Percentiles rank a stretch among this genome's conserved stretches.
Evolutionary conservation across 1,284 basidiomycete genomes (phyloP).

Genomic region (Athelia sp.): DNA sequence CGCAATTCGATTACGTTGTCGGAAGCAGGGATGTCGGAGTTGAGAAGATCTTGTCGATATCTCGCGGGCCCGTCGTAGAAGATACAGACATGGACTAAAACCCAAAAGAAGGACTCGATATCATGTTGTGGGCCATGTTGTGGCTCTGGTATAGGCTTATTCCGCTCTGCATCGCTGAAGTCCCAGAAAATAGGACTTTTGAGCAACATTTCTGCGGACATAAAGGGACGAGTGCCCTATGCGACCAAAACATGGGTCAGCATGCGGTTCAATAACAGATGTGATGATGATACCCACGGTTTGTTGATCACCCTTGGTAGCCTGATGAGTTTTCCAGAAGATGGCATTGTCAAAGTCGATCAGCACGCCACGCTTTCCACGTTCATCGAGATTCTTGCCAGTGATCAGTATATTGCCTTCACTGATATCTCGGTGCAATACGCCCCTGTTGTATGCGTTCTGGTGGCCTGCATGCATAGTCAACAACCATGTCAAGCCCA

Average conservation of each 20-base stretch:
- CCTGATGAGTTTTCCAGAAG: not conserved
- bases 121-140: not conserved
- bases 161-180: not conserved
- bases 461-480: not conserved
- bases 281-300: not conserved
- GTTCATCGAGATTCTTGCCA: not conserved
- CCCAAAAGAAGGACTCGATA: not conserved
- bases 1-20: not conserved
- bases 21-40: not conserved
- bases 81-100: not conserved
- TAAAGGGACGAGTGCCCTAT: not conserved
- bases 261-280: not conserved
- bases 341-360: not conserved
- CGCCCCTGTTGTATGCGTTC: not conserved
- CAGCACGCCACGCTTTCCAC: not conserved
- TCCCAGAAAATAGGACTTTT: not conserved
- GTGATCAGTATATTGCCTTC: not conserved
- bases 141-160: not conserved
- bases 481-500: too few relatives aligned
- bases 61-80: not conserved
- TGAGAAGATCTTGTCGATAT: not conserved
- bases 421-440: not conserved
- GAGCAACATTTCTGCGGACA: not conserved
- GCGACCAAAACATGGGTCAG: too few relatives aligned
- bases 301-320: not conserved